These are phyloP conservation scores for Avena insularis DNA, from an alignment of 176 grass and related monocot species.

Conservation along the genomic window DNA sequence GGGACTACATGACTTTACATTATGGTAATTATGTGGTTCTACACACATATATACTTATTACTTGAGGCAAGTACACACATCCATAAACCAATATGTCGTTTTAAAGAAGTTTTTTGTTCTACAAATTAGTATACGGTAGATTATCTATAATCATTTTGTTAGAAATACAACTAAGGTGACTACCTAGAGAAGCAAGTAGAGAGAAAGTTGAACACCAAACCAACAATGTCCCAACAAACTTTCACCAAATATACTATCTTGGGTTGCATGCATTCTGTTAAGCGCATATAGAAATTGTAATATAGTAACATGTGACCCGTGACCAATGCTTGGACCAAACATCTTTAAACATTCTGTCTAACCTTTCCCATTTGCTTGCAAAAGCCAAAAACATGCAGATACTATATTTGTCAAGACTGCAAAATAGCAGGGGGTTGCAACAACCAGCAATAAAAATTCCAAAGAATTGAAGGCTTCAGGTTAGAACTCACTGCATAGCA, in stretches of 20 bases:
- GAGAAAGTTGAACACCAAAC: slow-evolving; percentile 7
- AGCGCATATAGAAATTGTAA: background rate
- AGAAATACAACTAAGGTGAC: slow-evolving; percentile 16
- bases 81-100: too few species aligned
- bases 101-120: background rate
- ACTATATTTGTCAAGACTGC: slow-evolving; percentile 34
- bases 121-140: background rate
- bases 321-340: slow-evolving; percentile 32
- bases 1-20: too few species aligned
- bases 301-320: background rate
- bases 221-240: slow-evolving; percentile 28
- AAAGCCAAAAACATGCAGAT: slow-evolving; percentile 37
- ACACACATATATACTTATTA: too few species aligned
- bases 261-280: slow-evolving; percentile 1
- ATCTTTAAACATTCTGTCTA: slow-evolving; percentile 39
- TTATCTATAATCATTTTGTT: background rate
- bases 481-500: slow-evolving; percentile 33
- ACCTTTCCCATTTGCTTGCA: slow-evolving; percentile 43
- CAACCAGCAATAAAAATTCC: slow-evolving; percentile 42
- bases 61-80: too few species aligned
- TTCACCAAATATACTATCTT: slow-evolving; percentile 25
- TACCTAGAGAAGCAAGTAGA: slow-evolving; percentile 10
- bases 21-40: too few species aligned
- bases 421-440: slow-evolving; percentile 55
- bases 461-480: slow-evolving; percentile 42